These are phyloP conservation scores for Cryptococcus amylolentus DNA, from an alignment of 1,284 basidiomycete genomes.

Conservation along the genomic window DNA sequence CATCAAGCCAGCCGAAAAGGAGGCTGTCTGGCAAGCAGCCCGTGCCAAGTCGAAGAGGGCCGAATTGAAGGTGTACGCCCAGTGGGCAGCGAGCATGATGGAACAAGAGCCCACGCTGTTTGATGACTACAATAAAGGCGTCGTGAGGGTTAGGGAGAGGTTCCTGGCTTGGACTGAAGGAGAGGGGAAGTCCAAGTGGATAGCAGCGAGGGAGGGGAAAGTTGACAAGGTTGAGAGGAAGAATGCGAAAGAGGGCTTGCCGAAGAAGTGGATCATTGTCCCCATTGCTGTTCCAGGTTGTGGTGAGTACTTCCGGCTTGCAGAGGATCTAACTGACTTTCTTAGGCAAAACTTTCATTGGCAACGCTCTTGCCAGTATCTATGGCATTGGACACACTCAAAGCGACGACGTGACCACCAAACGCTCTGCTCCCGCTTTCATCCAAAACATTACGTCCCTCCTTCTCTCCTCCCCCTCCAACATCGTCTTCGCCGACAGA, in stretches of 20 bases:
- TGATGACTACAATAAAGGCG: slow-evolving; percentile 62
- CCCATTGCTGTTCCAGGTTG: slow-evolving; percentile 90
- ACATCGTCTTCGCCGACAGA: slow-evolving; percentile 87
- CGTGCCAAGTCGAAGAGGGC: slow-evolving; percentile 41
- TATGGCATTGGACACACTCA: slow-evolving; percentile 86
- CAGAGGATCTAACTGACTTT: not conserved
- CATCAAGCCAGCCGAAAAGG: slow-evolving; percentile 6
- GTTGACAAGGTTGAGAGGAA: slow-evolving; percentile 16
- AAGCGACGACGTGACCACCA: slow-evolving; percentile 80
- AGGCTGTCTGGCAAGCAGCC: slow-evolving; percentile 39
- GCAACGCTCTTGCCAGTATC: slow-evolving; percentile 71
- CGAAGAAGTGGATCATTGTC: slow-evolving; percentile 77
- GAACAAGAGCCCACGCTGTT: slow-evolving; percentile 62
- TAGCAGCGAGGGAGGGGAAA: slow-evolving; percentile 51
- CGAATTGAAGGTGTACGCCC: slow-evolving; percentile 50
- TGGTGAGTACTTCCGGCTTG: slow-evolving; percentile 56
- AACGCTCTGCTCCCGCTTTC: slow-evolving; percentile 74
- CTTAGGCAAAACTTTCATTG: slow-evolving; percentile 81
- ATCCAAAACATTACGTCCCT: slow-evolving; percentile 67
- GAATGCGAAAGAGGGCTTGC: slow-evolving; percentile 28
- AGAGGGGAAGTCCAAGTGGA: slow-evolving; percentile 53
- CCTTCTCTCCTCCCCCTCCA: slow-evolving; percentile 55
- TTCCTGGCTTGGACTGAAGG: slow-evolving; percentile 70
- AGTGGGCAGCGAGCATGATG: slow-evolving; percentile 59
- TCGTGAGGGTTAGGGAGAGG: slow-evolving; percentile 75